Evolutionary conservation across 345 rosid species (phyloP).

Genomic region (Lepidium sativum): DNA sequence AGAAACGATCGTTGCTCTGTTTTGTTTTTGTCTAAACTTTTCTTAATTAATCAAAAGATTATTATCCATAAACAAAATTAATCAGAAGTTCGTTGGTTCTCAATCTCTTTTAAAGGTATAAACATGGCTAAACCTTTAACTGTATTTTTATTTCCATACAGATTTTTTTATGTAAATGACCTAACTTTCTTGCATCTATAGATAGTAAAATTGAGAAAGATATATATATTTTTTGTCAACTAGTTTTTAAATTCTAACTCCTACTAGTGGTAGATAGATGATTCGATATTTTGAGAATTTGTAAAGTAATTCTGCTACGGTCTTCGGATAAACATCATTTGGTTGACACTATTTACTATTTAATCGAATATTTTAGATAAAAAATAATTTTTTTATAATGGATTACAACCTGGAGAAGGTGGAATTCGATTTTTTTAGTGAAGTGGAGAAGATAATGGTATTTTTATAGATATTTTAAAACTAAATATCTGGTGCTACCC

Average conservation of each 20-base stretch:
- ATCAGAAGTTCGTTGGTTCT: slow-evolving; percentile 14
- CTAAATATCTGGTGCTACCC: slow-evolving; percentile 2
- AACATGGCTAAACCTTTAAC: no score
- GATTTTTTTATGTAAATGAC: background rate
- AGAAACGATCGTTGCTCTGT: background rate
- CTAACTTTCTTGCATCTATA: no score
- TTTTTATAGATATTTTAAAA: background rate
- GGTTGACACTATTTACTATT: no score
- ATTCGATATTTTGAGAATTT: no score
- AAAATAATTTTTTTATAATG: background rate
- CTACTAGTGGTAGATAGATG: no score
- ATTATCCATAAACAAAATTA: slow-evolving; percentile 10
- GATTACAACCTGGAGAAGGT: slow-evolving; percentile 18
- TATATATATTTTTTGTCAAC: no score
- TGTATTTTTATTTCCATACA: background rate
- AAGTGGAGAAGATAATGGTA: slow-evolving; percentile 17
- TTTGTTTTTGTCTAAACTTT: background rate
- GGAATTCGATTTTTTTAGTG: slow-evolving; percentile 12
- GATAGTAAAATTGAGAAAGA: no score
- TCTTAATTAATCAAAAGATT: background rate
- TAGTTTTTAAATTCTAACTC: no score
- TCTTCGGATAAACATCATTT: no score
- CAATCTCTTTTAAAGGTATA: background rate
- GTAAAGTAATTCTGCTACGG: no score
- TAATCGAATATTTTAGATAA: background rate